Conservation (phyloP, 2,329 filamentous ascomycete species). For the Boeremia lycopersici region DNA sequence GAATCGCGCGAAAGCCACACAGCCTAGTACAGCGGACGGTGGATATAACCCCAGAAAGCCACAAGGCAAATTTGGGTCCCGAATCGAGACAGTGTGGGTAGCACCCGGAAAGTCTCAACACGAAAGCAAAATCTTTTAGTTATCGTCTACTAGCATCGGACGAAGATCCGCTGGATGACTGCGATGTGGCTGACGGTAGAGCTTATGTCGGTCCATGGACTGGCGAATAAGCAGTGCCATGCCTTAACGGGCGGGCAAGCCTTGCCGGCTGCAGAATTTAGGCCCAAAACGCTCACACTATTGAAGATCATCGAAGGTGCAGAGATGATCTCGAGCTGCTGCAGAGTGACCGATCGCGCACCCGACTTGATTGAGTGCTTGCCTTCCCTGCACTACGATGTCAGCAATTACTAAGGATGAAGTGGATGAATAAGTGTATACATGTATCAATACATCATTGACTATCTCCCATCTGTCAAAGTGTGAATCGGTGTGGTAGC, state of each 20-base stretch:
- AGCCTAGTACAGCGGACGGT: background rate
- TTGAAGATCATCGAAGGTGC: conserved; percentile 13
- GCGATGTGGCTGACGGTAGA: conserved; percentile 6
- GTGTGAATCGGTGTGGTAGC: conserved; percentile 4
- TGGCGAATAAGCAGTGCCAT: conserved; percentile 10
- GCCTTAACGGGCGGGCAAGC: conserved; percentile 9
- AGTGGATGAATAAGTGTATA: conserved; percentile 1
- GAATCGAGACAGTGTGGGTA: background rate
- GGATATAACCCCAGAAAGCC: background rate
- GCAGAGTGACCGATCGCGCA: background rate
- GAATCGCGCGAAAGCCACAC: too few species aligned
- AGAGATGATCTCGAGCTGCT: conserved; percentile 2
- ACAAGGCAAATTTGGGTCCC: background rate
- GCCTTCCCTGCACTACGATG: background rate
- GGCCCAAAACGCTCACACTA: conserved; percentile 6
- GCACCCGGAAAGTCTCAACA: background rate
- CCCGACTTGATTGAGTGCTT: conserved; percentile 1
- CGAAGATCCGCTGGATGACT: background rate
- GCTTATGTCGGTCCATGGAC: background rate
- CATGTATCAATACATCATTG: conserved; percentile 4
- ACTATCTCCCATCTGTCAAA: conserved; percentile 5
- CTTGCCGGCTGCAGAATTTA: background rate
- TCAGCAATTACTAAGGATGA: background rate
- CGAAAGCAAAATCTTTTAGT: background rate
- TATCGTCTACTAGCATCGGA: background rate